Evolutionary conservation across 345 rosid genomes (phyloP).

Genomic region (Diplotaxis tenuifolia): DNA sequence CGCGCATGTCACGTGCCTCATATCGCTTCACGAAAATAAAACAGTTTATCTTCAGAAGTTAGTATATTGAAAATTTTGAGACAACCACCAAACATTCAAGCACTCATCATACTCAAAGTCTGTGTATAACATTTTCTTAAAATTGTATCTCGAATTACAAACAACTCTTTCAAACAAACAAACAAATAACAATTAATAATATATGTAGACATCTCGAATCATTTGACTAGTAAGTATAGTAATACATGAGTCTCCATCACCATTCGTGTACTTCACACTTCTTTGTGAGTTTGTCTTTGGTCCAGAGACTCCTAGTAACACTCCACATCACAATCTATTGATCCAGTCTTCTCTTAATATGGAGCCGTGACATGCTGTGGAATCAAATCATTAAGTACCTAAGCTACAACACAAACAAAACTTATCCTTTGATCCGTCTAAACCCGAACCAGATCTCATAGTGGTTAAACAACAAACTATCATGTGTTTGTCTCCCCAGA

Average conservation of each 20-base stretch:
- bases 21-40: neutral
- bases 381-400: neutral
- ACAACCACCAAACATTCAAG: constrained; percentile 1
- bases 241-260: constrained; percentile 1
- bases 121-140: constrained; percentile 5
- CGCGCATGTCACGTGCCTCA: constrained; percentile 33
- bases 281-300: neutral
- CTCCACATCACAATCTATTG: constrained; percentile 2
- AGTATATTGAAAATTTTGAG: neutral
- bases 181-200: neutral
- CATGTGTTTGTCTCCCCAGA: constrained; percentile 62
- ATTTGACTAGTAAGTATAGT: neutral
- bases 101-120: neutral
- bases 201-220: neutral
- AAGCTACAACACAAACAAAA: neutral
- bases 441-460: constrained; percentile 91
- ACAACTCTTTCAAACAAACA: neutral
- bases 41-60: neutral
- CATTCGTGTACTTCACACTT: neutral
- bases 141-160: neutral
- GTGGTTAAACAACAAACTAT: constrained; percentile 89
- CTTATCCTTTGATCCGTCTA: constrained; percentile 49
- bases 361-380: neutral
- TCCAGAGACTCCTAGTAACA: neutral
- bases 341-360: neutral